A percentile compares a stretch with the other conserved stretches of the same genome.
These are phyloP conservation scores for Salicornia ramosissima DNA, from an alignment of 148 eudicot genomes.

Conservation along the genomic window DNA sequence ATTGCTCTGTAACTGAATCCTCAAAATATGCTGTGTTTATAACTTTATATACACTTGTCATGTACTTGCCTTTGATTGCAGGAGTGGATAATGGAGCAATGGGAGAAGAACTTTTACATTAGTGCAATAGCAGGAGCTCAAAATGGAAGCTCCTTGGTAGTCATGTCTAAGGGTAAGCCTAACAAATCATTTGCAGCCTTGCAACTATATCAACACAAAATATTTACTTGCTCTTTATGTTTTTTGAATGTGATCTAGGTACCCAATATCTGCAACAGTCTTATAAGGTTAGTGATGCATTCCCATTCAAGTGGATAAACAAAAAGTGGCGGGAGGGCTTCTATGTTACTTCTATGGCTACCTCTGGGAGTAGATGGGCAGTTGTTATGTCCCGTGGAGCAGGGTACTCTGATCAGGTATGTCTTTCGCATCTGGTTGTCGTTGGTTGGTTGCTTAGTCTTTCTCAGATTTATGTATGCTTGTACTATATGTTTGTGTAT, in stretches of 20 bases:
- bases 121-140: constrained; percentile 85
- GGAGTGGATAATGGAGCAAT: constrained; percentile 99
- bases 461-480: too few species aligned
- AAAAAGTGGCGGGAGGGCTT: constrained; percentile 97
- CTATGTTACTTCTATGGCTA: constrained; percentile 88
- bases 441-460: not conserved
- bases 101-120: constrained; percentile 91
- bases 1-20: not conserved
- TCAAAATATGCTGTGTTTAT: not conserved
- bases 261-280: constrained; percentile 85
- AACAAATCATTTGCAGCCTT: not conserved
- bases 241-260: constrained; percentile 36
- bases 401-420: constrained; percentile 80
- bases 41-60: not conserved
- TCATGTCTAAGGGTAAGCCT: constrained; percentile 85
- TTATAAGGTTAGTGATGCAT: constrained; percentile 90
- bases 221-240: not conserved
- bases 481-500: too few species aligned
- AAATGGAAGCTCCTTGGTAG: constrained; percentile 83
- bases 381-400: constrained; percentile 97
- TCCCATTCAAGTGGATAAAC: constrained; percentile 94
- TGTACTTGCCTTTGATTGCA: constrained; percentile 19
- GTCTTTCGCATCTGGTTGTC: not conserved
- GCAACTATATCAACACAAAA: not conserved
- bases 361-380: constrained; percentile 88